Percentiles rank a stretch among this genome's conserved stretches.
Evolutionary conservation across 192 early-diverging fungal genomes (phyloP).

Genomic region (Powellomyces hirtus): DNA sequence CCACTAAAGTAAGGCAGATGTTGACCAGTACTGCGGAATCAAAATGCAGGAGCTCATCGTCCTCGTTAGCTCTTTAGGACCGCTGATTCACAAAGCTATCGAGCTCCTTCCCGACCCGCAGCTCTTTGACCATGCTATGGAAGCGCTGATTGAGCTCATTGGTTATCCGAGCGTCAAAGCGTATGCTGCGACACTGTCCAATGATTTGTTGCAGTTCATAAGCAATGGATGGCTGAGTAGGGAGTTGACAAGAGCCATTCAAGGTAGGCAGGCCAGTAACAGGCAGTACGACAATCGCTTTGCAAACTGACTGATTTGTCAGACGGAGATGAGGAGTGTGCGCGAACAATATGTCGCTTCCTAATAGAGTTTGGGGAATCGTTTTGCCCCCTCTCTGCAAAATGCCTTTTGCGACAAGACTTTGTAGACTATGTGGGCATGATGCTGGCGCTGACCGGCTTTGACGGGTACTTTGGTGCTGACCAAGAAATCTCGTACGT

Average conservation of each 20-base stretch:
- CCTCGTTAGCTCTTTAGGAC: constrained; percentile 21
- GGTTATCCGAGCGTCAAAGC: constrained; percentile 20
- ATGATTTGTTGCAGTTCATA: constrained; percentile 27
- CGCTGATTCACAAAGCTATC: constrained; percentile 23
- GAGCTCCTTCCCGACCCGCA: constrained; percentile 21
- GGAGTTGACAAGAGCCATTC: constrained; percentile 30
- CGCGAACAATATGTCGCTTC: constrained; percentile 33
- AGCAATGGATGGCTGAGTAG: constrained; percentile 32
- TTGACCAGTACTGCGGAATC: not conserved
- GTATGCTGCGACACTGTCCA: constrained; percentile 36
- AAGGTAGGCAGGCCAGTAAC: constrained; percentile 21
- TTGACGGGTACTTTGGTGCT: constrained; percentile 37
- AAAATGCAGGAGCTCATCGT: not conserved
- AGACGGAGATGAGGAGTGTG: constrained; percentile 36
- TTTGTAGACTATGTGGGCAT: constrained; percentile 33
- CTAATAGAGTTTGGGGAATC: constrained; percentile 35
- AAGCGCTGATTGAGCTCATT: constrained; percentile 41
- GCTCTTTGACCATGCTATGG: constrained; percentile 31
- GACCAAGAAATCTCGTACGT: constrained; percentile 46
- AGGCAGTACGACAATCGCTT: not conserved
- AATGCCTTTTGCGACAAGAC: constrained; percentile 17
- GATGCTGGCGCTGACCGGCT: constrained; percentile 39
- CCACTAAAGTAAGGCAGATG: not conserved
- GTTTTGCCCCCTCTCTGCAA: constrained; percentile 29
- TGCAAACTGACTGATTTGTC: not conserved